A percentile compares a stretch with the other conserved stretches of the same genome.
phyloP scores from a whole-genome alignment of 345 rosid genomes.

The thale cress (Arabidopsis thaliana) region DNA sequence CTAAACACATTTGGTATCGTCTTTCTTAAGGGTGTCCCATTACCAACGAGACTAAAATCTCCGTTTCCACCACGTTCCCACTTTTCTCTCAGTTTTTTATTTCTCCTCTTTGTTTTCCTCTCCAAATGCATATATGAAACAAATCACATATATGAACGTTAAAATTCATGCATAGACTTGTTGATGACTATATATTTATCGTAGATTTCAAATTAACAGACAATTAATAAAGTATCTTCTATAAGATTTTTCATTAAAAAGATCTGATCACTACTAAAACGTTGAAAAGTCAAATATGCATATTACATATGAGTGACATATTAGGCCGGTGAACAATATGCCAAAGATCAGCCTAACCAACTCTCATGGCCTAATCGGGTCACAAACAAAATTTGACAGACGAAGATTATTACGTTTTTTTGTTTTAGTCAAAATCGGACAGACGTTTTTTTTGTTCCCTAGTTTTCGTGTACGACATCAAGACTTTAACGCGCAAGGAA shows the following conservation, averaged over 20 bases:
- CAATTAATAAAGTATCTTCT: not conserved
- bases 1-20: not conserved
- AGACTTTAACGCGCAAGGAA: not conserved
- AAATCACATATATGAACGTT: not conserved
- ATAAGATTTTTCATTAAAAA: not conserved
- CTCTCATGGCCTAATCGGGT: conserved; percentile 18
- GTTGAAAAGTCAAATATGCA: conserved; percentile 27
- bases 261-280: not conserved
- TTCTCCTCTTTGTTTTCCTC: not conserved
- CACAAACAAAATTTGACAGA: conserved; percentile 37
- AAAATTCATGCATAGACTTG: not conserved
- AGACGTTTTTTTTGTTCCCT: not conserved
- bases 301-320: conserved; percentile 25
- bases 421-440: conserved; percentile 24
- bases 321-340: conserved; percentile 32
- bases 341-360: conserved; percentile 40
- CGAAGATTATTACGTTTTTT: conserved; percentile 11
- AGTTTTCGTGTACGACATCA: conserved; percentile 21
- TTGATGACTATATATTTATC: not conserved
- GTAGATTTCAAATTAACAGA: not conserved
- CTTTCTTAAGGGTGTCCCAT: not conserved
- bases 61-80: not conserved
- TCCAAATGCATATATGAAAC: not conserved
- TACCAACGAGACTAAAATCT: not conserved
- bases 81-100: not conserved